Evolutionary conservation across 257 asterid genomes (phyloP), one percentile per base, ranked within the genome.

Genomic region (Eustoma russellianum): DNA sequence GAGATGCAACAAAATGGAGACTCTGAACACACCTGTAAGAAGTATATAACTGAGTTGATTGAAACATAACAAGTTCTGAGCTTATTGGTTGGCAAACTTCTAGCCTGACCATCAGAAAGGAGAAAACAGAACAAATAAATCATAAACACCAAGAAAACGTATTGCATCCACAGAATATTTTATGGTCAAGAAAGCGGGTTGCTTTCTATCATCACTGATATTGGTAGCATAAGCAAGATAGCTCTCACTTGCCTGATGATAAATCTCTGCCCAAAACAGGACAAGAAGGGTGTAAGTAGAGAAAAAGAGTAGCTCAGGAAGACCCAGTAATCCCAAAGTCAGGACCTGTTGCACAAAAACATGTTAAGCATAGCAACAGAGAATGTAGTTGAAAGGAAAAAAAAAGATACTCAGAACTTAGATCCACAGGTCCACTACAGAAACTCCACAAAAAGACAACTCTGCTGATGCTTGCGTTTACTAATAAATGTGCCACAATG

Each of bases 181-280:
- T 47, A 35, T 58, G 7, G 30, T n/a, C 7, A 48, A 59, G 7
- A 48, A 58, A 8, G 17, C 7, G 18, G 41, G 8, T 28, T 13
- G 0, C 40, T 7, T 6, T 9, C 9, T 11, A 3, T 6, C 17
- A 9, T 52, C n/a, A n/a, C n/a, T n/a, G n/a, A 44, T n/a, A 13
- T 7, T n/a, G 41, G 17, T 0, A 30, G 9, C 41, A 41, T 12
- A 41, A 46, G 14, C 6, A 60, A 43, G 43, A 38, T 51, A 64
- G 63, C 43, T 46, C 66, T 66, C 44, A 64, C 75, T 66, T 65
- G 81, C 97, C 88, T 88, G 97, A 73, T 88, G 94, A 72, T 88
- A 88, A 71, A 88, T 82, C 76, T 85, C 97, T 6, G 97, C 97
- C 97, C 97, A 88, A 56, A 88, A 88, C 54, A 88, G 87, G 59